Evolutionary conservation across 2,329 filamentous ascomycete genomes (phyloP).

Genomic region (Colletotrichum echinochloae): DNA sequence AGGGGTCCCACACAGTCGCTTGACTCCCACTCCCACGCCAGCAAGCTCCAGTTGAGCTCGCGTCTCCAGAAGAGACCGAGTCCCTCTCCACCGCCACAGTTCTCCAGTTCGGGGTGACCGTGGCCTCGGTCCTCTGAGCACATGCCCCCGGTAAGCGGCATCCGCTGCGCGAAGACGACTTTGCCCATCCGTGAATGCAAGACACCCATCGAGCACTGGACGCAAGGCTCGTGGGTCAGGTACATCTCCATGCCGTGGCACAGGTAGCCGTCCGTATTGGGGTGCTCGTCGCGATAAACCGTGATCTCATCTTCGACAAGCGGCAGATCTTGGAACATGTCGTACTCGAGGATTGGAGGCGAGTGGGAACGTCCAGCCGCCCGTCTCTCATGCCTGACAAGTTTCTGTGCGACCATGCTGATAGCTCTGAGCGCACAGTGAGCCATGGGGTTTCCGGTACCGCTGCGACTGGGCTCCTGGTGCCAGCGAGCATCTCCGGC

Average conservation of each 20-base stretch:
- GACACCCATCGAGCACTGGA: constrained; percentile 97
- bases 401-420: constrained; percentile 81
- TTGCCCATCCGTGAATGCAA: constrained; percentile 92
- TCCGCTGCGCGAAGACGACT: constrained; percentile 83
- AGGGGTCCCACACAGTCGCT: constrained; percentile 53
- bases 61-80: constrained; percentile 77
- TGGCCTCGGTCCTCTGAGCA: constrained; percentile 77
- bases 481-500: constrained; percentile 82
- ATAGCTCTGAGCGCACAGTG: constrained; percentile 84
- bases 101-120: constrained; percentile 53
- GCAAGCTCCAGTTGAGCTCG: constrained; percentile 87
- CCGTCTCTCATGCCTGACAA: constrained; percentile 67
- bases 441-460: constrained; percentile 78
- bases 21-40: constrained; percentile 81
- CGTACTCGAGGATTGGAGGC: constrained; percentile 62
- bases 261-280: constrained; percentile 84
- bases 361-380: constrained; percentile 51
- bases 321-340: constrained; percentile 76
- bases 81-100: constrained; percentile 66
- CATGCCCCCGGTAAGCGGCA: constrained; percentile 85
- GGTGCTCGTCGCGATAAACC: constrained; percentile 74
- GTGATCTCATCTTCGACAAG: constrained; percentile 74
- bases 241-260: constrained; percentile 96
- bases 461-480: constrained; percentile 59
- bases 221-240: constrained; percentile 93